Conservation (phyloP, 345 rosid species). For the Heritiera littoralis region DNA sequence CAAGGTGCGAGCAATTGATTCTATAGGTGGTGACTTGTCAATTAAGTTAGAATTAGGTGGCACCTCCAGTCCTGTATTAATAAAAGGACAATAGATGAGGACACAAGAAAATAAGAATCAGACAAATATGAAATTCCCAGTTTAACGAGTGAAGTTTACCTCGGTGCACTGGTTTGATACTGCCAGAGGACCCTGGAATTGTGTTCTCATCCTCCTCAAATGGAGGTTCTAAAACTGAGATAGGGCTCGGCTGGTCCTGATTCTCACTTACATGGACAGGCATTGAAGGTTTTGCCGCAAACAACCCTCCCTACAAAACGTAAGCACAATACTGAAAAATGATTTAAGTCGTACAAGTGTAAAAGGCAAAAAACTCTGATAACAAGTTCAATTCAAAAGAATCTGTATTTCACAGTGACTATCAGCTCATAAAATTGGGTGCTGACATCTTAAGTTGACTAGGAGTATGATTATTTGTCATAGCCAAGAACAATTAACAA, state of each 20-base stretch:
- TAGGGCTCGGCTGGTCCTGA: constrained; percentile 96
- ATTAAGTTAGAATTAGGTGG: constrained; percentile 62
- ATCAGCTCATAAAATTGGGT: neutral
- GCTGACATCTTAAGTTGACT: constrained; percentile 8
- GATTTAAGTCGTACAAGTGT: neutral
- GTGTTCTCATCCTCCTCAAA: constrained; percentile 67
- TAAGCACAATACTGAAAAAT: constrained; percentile 16
- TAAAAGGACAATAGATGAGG: neutral
- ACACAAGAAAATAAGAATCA: neutral
- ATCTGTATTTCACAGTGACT: neutral
- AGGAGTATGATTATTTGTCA: neutral
- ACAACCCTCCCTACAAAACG: constrained; percentile 54
- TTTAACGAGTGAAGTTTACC: constrained; percentile 39
- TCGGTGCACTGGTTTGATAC: constrained; percentile 36
- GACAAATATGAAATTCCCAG: neutral
- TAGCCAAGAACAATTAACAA: constrained; percentile 11
- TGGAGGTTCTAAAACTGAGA: constrained; percentile 73
- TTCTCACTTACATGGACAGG: constrained; percentile 48
- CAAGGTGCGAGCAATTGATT: constrained; percentile 60
- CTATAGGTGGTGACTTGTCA: constrained; percentile 79
- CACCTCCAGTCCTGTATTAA: constrained; percentile 49
- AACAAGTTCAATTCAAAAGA: constrained; percentile 1
- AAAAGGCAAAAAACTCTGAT: constrained; percentile 4
- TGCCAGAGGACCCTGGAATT: constrained; percentile 42
- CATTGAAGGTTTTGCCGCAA: constrained; percentile 42